These are phyloP conservation scores for Solidago caesia DNA, from an alignment of 129 eudicot genomes.

Conservation along the genomic window DNA sequence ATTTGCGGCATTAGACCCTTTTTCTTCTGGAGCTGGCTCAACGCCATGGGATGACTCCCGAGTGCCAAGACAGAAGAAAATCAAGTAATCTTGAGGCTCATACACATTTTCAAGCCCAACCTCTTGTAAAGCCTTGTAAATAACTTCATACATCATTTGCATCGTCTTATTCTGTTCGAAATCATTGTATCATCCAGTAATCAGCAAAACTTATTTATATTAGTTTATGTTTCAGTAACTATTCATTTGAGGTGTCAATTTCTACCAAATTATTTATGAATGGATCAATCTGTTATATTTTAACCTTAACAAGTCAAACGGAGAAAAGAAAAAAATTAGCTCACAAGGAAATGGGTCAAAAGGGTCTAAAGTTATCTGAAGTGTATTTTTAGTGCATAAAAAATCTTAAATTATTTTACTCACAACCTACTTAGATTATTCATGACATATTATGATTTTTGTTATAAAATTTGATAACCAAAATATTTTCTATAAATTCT, in stretches of 20 bases:
- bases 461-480: neutral
- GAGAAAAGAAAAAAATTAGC: neutral
- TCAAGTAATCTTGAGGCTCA: constrained; percentile 85
- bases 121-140: constrained; percentile 82
- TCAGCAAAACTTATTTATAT: too few relatives aligned
- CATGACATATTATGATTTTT: neutral
- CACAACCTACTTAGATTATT: neutral
- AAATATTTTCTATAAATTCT: neutral
- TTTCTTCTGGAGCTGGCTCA: constrained; percentile 29
- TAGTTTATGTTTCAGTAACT: neutral
- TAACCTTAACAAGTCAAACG: neutral
- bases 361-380: neutral
- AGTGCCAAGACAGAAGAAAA: constrained; percentile 86
- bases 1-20: constrained; percentile 28
- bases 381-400: neutral
- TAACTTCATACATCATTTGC: constrained; percentile 92
- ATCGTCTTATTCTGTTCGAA: constrained; percentile 77
- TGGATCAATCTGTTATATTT: neutral
- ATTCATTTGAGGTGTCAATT: neutral
- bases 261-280: neutral
- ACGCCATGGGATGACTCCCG: constrained; percentile 51
- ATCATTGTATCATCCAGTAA: neutral
- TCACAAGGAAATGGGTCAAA: neutral
- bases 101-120: constrained; percentile 58
- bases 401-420: neutral